Evolutionary conservation across 148 eudicot species (phyloP).

Genomic region (Amaranthus cruentus): DNA sequence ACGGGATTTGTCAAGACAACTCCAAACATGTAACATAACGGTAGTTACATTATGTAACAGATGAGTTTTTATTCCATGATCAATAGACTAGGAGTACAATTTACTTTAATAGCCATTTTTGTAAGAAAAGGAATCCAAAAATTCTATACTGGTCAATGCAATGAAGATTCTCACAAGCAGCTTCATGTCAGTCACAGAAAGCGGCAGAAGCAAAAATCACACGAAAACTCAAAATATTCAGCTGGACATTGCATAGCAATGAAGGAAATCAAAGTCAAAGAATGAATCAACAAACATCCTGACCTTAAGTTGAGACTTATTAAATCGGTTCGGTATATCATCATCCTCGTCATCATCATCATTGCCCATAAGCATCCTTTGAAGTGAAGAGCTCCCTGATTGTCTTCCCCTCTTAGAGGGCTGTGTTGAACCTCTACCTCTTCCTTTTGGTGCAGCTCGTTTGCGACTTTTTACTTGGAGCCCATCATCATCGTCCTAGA

Average conservation of each 20-base stretch:
- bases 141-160: background rate
- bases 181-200: background rate
- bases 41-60: too few species aligned
- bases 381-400: slow-evolving; percentile 58
- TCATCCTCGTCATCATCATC: slow-evolving; percentile 63
- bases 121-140: background rate
- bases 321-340: slow-evolving; percentile 38
- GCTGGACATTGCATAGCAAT: background rate
- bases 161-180: background rate
- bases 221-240: background rate
- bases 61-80: too few species aligned
- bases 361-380: slow-evolving; percentile 49
- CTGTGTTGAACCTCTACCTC: slow-evolving; percentile 63
- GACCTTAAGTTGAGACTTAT: slow-evolving; percentile 75
- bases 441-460: slow-evolving; percentile 85
- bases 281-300: slow-evolving; percentile 9
- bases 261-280: slow-evolving; percentile 2
- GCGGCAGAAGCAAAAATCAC: background rate
- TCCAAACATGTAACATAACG: too few species aligned
- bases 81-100: too few species aligned
- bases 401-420: slow-evolving; percentile 81
- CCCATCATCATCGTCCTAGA: slow-evolving; percentile 50
- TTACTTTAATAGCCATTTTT: too few species aligned
- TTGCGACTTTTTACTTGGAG: slow-evolving; percentile 59
- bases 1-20: too few species aligned